These are phyloP conservation scores for Candida insectalens DNA, from an alignment of 805 yeast genomes.

Conservation along the genomic window DNA sequence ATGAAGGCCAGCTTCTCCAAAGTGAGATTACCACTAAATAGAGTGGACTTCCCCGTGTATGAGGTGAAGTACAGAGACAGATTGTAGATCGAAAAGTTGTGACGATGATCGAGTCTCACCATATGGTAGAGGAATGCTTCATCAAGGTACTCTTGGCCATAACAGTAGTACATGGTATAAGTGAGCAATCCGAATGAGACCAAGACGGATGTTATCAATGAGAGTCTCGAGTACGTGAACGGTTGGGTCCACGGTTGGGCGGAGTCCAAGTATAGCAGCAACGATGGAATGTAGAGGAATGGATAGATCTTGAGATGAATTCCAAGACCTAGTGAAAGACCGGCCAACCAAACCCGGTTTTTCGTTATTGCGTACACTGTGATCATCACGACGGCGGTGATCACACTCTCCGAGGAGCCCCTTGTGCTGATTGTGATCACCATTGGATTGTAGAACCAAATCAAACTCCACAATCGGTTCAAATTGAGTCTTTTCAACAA, in stretches of 20 bases:
- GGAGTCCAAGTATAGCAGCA: conserved; percentile 30
- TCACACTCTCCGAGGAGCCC: conserved; percentile 86
- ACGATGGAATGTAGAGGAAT: conserved; percentile 72
- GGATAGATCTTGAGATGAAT: conserved; percentile 93
- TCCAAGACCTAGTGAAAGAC: conserved; percentile 58
- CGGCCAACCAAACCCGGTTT: conserved; percentile 25
- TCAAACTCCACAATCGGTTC: conserved; percentile 1
- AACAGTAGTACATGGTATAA: conserved; percentile 50
- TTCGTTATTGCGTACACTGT: conserved; percentile 38
- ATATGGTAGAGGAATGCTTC: conserved; percentile 82
- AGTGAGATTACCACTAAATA: conserved; percentile 6
- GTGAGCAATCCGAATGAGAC: conserved; percentile 39
- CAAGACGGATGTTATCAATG: conserved; percentile 30
- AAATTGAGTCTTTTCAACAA: conserved; percentile 21
- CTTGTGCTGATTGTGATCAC: conserved; percentile 87
- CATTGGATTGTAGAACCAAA: conserved; percentile 94
- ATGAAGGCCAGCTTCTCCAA: conserved; percentile 54
- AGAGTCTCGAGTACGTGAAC: conserved; percentile 33
- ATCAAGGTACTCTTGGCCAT: conserved; percentile 66
- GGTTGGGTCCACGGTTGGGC: conserved; percentile 24
- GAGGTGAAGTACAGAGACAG: conserved; percentile 59
- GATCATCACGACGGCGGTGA: conserved; percentile 67
- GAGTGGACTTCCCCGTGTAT: conserved; percentile 14
- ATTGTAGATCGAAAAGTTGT: conserved; percentile 87
- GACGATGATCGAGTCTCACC: conserved; percentile 82